These are phyloP conservation scores for Globisporangium parvum DNA, from an alignment of 352 stramenopile species.

Conservation along the genomic window DNA sequence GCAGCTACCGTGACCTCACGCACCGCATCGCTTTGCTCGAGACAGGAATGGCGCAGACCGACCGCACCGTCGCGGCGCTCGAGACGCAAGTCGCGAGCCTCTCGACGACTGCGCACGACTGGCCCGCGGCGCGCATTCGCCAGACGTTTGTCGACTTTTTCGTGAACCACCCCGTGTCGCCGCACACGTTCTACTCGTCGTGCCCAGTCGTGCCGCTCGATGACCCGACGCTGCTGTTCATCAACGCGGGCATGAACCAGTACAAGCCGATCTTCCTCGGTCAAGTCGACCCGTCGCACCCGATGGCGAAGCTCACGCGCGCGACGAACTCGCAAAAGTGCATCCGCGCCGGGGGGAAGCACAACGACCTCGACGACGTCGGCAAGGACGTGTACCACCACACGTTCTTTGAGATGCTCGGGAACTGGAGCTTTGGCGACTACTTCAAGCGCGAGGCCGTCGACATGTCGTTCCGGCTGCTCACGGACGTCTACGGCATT, in stretches of 20 bases:
- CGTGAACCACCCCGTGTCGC: constrained; percentile 64
- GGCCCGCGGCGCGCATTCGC: constrained; percentile 94
- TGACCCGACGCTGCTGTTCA: constrained; percentile 98
- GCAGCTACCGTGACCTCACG: constrained; percentile 11
- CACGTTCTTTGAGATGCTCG: constrained; percentile 99
- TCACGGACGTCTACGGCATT: constrained; percentile 95
- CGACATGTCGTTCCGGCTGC: constrained; percentile 94
- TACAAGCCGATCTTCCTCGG: constrained; percentile 99
- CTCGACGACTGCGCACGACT: constrained; percentile 46
- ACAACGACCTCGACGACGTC: constrained; percentile 99
- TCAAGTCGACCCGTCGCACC: constrained; percentile 91
- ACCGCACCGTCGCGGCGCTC: constrained; percentile 17
- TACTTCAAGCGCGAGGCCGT: constrained; percentile 99
- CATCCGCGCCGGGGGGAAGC: constrained; percentile 98
- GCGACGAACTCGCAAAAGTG: constrained; percentile 99
- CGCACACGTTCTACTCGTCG: constrained; percentile 95
- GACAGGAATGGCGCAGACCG: constrained; percentile 18
- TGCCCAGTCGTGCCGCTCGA: constrained; percentile 95
- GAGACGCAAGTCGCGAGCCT: constrained; percentile 15
- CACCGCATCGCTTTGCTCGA: constrained; percentile 27
- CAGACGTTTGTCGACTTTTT: constrained; percentile 98
- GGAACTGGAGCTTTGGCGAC: constrained; percentile 98
- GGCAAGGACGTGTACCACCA: constrained; percentile 99
- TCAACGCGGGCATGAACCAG: constrained; percentile 99
- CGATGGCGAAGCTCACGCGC: constrained; percentile 89